phyloP scores from a whole-genome alignment of 2,329 filamentous ascomycete species.

The Phoma sp. region DNA sequence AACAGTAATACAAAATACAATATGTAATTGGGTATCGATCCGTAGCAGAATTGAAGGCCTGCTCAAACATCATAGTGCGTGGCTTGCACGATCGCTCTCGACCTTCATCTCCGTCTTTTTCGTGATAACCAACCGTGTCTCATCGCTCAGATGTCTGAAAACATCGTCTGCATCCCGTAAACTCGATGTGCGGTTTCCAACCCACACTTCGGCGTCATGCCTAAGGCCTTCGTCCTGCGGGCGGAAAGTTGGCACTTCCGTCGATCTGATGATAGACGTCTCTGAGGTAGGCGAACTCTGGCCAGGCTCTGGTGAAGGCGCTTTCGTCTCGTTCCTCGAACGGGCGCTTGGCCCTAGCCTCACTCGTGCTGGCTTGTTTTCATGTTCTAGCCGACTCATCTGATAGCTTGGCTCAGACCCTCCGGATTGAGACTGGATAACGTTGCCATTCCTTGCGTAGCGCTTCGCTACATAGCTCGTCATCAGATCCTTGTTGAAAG shows the following conservation, averaged over 20 bases:
- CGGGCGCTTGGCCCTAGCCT: not conserved
- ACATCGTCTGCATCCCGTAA: constrained; percentile 25
- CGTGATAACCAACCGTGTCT: constrained; percentile 35
- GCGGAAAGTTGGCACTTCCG: constrained; percentile 30
- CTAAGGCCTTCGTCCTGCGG: constrained; percentile 29
- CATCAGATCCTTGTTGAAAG: constrained; percentile 37
- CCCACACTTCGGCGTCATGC: constrained; percentile 34
- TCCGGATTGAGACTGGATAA: constrained; percentile 12
- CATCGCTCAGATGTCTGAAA: constrained; percentile 20
- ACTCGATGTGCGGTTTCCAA: constrained; percentile 26
- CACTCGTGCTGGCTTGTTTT: not conserved
- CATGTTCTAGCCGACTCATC: constrained; percentile 7
- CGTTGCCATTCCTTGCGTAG: constrained; percentile 17
- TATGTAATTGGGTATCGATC: constrained; percentile 16
- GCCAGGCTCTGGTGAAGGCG: constrained; percentile 13
- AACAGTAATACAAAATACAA: not conserved
- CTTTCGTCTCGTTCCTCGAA: constrained; percentile 2
- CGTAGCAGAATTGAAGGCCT: not conserved
- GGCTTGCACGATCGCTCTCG: constrained; percentile 34
- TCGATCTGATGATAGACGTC: constrained; percentile 23
- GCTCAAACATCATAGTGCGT: not conserved
- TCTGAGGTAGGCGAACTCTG: constrained; percentile 14
- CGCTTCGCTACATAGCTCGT: constrained; percentile 26
- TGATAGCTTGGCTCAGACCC: constrained; percentile 11
- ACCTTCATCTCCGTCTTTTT: constrained; percentile 43